A percentile compares a stretch with the other conserved stretches of the same genome.
Conservation (phyloP, 2,329 filamentous ascomycete species). For the Pseudocercospora pini-densiflorae region DNA sequence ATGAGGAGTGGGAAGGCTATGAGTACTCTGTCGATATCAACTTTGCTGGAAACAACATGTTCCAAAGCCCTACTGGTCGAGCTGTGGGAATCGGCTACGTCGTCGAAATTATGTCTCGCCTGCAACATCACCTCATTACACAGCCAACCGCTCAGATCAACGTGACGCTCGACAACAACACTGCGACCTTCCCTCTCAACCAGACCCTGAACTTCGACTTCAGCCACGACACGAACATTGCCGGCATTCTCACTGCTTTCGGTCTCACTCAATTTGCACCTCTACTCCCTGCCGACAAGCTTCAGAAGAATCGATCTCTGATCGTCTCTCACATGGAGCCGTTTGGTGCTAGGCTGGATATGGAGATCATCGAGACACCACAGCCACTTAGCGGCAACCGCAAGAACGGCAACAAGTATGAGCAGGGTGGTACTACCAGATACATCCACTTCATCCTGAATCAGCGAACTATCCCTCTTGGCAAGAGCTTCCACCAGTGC, state of each 20-base stretch:
- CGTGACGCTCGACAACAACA: constrained; percentile 70
- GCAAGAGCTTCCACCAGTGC: constrained; percentile 68
- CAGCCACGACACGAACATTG: constrained; percentile 67
- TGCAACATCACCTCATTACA: constrained; percentile 63
- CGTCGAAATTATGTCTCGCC: constrained; percentile 71
- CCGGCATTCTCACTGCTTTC: constrained; percentile 70
- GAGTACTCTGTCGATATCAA: constrained; percentile 71
- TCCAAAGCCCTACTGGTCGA: constrained; percentile 68
- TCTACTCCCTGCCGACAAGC: constrained; percentile 59
- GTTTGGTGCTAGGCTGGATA: constrained; percentile 73
- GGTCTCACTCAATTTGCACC: constrained; percentile 71
- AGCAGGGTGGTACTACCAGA: constrained; percentile 56
- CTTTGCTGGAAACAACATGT: constrained; percentile 64
- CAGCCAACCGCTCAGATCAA: constrained; percentile 57
- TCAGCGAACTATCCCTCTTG: constrained; percentile 68
- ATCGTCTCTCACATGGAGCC: constrained; percentile 71
- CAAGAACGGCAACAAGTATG: constrained; percentile 52
- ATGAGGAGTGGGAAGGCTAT: constrained; percentile 70
- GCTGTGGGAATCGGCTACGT: constrained; percentile 77
- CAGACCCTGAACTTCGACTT: constrained; percentile 79
- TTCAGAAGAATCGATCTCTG: constrained; percentile 63
- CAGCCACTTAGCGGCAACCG: constrained; percentile 63
- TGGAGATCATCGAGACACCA: constrained; percentile 73
- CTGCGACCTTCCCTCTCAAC: constrained; percentile 72
- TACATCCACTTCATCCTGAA: constrained; percentile 78